Conservation (phyloP, 1,139 yeast genomes). For the Pichia cactophila region DNA sequence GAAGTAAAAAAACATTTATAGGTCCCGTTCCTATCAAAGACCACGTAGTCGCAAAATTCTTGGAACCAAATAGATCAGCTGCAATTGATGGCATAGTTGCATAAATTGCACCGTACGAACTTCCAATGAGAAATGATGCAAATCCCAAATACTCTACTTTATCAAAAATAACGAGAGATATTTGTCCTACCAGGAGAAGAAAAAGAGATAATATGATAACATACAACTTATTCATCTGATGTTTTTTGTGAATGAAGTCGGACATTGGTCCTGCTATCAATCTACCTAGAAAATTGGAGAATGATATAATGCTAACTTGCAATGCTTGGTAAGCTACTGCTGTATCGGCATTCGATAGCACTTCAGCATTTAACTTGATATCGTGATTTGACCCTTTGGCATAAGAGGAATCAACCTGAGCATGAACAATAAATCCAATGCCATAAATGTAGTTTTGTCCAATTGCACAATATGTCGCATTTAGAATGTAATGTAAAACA, state of each 20-base stretch:
- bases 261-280: slow-evolving; percentile 62
- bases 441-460: slow-evolving; percentile 77
- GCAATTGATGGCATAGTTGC: slow-evolving; percentile 77
- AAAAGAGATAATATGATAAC: slow-evolving; percentile 46
- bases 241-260: slow-evolving; percentile 46
- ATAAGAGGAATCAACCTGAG: slow-evolving; percentile 30
- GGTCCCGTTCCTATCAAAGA: slow-evolving; percentile 55
- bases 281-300: slow-evolving; percentile 62
- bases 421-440: slow-evolving; percentile 64
- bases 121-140: slow-evolving; percentile 59
- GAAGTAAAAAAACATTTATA: slow-evolving; percentile 32
- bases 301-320: slow-evolving; percentile 66
- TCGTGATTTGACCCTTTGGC: too few relatives aligned
- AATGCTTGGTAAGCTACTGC: slow-evolving; percentile 46
- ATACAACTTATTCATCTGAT: slow-evolving; percentile 61
- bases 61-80: slow-evolving; percentile 70
- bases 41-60: slow-evolving; percentile 73
- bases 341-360: slow-evolving; percentile 10
- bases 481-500: slow-evolving; percentile 42
- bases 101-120: slow-evolving; percentile 73
- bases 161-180: slow-evolving; percentile 30
- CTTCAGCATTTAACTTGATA: neutral
- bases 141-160: slow-evolving; percentile 35
- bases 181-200: slow-evolving; percentile 35
- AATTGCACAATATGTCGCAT: slow-evolving; percentile 60